Base-by-base conservation (phyloP, 176 grass and related monocot genomes). In the Musa beccarii region DNA sequence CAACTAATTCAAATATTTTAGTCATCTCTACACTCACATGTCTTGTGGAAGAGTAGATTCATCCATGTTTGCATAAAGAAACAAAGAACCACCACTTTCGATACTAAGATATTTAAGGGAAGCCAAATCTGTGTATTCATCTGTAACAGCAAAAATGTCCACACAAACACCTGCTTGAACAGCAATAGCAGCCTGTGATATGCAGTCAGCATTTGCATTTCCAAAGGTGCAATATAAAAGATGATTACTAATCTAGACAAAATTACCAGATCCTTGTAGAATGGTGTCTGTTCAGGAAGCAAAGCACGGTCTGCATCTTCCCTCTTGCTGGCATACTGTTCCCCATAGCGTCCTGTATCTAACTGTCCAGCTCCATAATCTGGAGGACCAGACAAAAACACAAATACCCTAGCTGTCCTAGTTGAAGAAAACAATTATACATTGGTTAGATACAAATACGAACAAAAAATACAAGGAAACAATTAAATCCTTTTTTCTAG, bases 71-170 rank as follows among this genome's bases (percentile, higher is more conserved):
- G 75, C 71, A 70, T 99, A 94, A 16, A 89, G 85, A 90, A 99
- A 99, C 84, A 99, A 79, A 9, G 86, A 99, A 68, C 95, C 95
- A 51, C 95, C 95, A 89, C 95, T 99, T 73, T 99, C 86, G 52
- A 94, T 99, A 84, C 90, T 89, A 51, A 94, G 84, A 88, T 91
- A 99, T 72, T 99, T 99, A 56, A 99, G 79, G 2, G 95, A 99
- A 80, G 95, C 88, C 78, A 99, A 91, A 81, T 99, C 95, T 1
- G 86, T 99, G 77, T 99, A 99, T 72, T 99, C 95, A 81, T 99
- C 83, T 49, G 95, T 94, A 76, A 94, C 78, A 34, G 95, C 90
- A 86, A 94, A 99, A 80, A 99, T 80, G 80, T 94, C 90, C 82
- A 99, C 81, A 73, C 90, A 99, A 77, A 91, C 95, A 86, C 95